Conservation (phyloP, 2,329 filamentous ascomycete species). For the Orbilia oligospora region DNA sequence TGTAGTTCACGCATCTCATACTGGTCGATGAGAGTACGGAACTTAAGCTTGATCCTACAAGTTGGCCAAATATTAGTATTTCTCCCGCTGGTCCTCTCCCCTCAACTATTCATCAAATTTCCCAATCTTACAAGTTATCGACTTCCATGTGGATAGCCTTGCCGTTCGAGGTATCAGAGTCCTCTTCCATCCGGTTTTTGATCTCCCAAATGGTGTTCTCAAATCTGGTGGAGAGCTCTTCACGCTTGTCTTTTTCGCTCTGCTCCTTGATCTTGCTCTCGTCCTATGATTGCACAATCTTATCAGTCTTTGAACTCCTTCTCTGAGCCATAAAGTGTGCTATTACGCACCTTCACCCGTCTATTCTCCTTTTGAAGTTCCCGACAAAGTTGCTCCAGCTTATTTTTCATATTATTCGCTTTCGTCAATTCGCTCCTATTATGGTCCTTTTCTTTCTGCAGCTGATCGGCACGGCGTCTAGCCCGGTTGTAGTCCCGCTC, state of each 20-base stretch:
- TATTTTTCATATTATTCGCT: constrained; percentile 91
- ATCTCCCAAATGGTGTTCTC: constrained; percentile 64
- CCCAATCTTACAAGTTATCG: constrained; percentile 81
- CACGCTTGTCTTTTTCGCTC: constrained; percentile 83
- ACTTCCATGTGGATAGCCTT: constrained; percentile 87
- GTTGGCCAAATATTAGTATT: constrained; percentile 21
- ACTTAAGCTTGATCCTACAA: constrained; percentile 82
- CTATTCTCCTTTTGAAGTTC: constrained; percentile 98
- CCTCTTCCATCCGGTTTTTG: constrained; percentile 72
- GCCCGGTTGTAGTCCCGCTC: constrained; percentile 95
- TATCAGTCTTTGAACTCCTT: constrained; percentile 8
- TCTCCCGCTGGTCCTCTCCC: background rate
- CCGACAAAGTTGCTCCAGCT: constrained; percentile 93
- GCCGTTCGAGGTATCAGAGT: constrained; percentile 85
- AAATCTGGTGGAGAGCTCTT: constrained; percentile 67
- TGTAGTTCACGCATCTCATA: constrained; percentile 96
- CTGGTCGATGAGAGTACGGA: constrained; percentile 95
- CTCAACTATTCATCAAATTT: background rate
- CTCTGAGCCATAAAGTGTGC: background rate
- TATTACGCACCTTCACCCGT: constrained; percentile 84
- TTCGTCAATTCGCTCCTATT: constrained; percentile 90
- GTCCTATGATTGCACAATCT: constrained; percentile 71
- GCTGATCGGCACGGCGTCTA: constrained; percentile 91
- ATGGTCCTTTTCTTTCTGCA: constrained; percentile 97
- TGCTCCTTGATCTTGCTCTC: constrained; percentile 94